Evolutionary conservation across 192 early-diverging fungal genomes (phyloP), one percentile per base, ranked within the genome.

Genomic region (Backusella morwellensis): DNA sequence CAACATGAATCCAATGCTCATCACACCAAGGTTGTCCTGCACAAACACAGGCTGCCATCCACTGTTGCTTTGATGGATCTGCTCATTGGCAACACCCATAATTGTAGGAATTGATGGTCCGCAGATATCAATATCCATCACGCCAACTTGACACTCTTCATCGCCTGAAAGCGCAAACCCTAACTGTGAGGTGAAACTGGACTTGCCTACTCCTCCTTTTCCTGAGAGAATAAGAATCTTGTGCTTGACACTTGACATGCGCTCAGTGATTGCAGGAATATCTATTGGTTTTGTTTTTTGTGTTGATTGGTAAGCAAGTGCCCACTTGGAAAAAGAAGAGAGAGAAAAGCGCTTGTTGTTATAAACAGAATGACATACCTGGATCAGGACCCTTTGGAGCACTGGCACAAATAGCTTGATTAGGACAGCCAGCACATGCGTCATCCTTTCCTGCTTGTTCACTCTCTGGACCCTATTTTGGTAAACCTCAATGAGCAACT

Each of bases 161-260:
- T 86, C 85, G 32, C 89, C 78, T 1, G 90, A 86, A 7, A 99
- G 86, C 3, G 97, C 91, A 75, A 97, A 93, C 0, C 94, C 93
- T 8, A 99, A 91, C 75, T 97, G 93, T 8, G 96, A 90, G 6
- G 97, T 95, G 63, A 97, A 94, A 35, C 95, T 97, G 8, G 90
- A 92, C 85, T 99, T 99, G 68, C 98, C 98, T 2, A 99, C 98
- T 38, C 98, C 98, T 75, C 98, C 98, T 82, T 99, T 99, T 32
- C 98, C 98, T 0, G 96, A 97, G 29, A 99, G 91, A 12, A 99
- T 92, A 8, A 99, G 86, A n/a, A 98, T 85, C 71, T 97, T 96
- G 84, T 96, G 94, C 82, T 94, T 93, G 32, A 92, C 87, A 34
- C 66, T 78, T 3, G 72, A 66, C 77, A 95, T 85, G 14, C 91